Evolutionary conservation across 176 grass and related monocot species (phyloP).

Genomic region (Tillandsia leiboldiana): DNA sequence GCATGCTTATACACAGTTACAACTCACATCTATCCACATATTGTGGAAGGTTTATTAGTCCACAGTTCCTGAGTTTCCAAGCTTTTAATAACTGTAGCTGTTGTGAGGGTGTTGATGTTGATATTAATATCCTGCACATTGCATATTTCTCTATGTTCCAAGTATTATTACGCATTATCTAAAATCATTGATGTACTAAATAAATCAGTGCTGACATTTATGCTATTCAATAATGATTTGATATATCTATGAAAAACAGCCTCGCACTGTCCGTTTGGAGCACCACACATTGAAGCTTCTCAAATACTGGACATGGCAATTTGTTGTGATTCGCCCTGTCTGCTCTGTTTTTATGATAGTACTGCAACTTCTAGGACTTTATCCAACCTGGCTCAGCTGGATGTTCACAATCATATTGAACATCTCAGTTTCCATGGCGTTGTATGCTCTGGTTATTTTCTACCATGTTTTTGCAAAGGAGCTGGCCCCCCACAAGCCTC

Average conservation of each 20-base stretch:
- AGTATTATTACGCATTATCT: no score
- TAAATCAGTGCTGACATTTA: no score
- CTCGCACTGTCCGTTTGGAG: constrained; percentile 59
- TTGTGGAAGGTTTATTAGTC: no score
- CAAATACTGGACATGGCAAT: constrained; percentile 99
- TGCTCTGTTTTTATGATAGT: constrained; percentile 75
- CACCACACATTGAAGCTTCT: constrained; percentile 81
- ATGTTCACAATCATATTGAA: constrained; percentile 85
- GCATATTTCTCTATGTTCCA: no score
- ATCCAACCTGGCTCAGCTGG: constrained; percentile 80
- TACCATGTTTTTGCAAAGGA: constrained; percentile 97
- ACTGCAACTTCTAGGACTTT: constrained; percentile 81
- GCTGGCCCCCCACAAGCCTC: constrained; percentile 86
- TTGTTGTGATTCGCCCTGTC: constrained; percentile 83
- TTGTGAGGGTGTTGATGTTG: no score
- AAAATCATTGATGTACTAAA: neutral
- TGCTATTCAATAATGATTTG: neutral
- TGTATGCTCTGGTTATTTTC: constrained; percentile 86
- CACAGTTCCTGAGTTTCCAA: no score
- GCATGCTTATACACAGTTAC: no score
- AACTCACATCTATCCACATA: no score
- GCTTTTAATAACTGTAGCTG: no score
- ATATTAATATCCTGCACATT: no score
- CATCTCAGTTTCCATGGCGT: constrained; percentile 87
- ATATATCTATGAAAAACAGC: constrained; percentile 36